A percentile compares a stretch with the other conserved stretches of the same genome.
Conservation (phyloP, 1,284 basidiomycete genomes). For the Pisolithus thermaeus region DNA sequence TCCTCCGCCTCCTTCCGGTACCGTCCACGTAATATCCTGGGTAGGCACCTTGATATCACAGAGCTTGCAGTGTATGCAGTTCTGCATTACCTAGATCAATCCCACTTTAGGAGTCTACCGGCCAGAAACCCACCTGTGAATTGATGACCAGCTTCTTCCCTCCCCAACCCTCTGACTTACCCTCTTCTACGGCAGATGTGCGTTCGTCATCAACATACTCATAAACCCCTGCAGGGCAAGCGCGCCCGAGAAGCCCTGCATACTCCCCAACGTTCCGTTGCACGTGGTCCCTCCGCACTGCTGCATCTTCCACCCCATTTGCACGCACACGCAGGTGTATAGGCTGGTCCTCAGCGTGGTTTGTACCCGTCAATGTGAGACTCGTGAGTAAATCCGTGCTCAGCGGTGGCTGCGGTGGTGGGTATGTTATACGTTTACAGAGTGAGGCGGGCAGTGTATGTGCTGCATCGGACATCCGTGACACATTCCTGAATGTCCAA, state of each 20-base stretch:
- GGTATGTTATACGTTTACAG: constrained; percentile 85
- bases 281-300: constrained; percentile 62
- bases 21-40: constrained; percentile 92
- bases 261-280: constrained; percentile 74
- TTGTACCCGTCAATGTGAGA: constrained; percentile 89
- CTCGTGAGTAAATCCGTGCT: constrained; percentile 94
- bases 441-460: constrained; percentile 67
- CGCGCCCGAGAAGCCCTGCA: constrained; percentile 82
- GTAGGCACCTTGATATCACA: constrained; percentile 93
- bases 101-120: not conserved
- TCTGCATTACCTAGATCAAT: constrained; percentile 35
- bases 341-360: constrained; percentile 95
- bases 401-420: constrained; percentile 83
- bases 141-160: constrained; percentile 96
- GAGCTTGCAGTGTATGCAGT: constrained; percentile 90
- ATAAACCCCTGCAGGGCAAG: constrained; percentile 96
- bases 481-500: constrained; percentile 82
- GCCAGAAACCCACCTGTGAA: constrained; percentile 61
- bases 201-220: constrained; percentile 83
- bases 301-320: constrained; percentile 42
- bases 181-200: constrained; percentile 16
- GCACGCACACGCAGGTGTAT: constrained; percentile 78
- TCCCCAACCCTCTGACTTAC: constrained; percentile 52
- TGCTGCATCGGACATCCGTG: constrained; percentile 60
- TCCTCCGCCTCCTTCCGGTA: constrained; percentile 90